Evolutionary conservation across 2,329 filamentous ascomycete genomes (phyloP), one percentile per base, ranked within the genome.

Genomic region (Hymenoscyphus scutula): DNA sequence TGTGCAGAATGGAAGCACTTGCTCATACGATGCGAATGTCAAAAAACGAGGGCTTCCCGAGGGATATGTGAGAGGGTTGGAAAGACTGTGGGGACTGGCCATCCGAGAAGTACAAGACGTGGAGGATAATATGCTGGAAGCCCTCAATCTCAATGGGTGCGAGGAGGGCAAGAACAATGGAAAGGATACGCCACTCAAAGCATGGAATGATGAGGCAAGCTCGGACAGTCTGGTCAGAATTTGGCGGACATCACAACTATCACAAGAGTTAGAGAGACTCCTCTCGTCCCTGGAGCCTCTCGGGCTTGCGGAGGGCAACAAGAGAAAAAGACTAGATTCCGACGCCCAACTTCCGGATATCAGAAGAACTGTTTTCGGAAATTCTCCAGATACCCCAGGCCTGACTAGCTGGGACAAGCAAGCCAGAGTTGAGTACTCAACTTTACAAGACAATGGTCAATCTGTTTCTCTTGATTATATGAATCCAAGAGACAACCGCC

Each of bases 31-130:
- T 65, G 82, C 88, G 60, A 86, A 85, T 60, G 86, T 88, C 7
- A 91, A 91, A 75, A 92, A 92, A 74, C 82, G 90, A 66, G 90
- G 90, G 3, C 85, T 93, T 11, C 89, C 89, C 69, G 90, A 90
- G n/a, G 90, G 90, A 17, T 92, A 92, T 71, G 88, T 93, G 60
- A 83, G 89, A 37, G 89, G 88, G 0, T 78, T 93, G 19, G 90
- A 93, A 68, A 74, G 85, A 58, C 77, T 84, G 17, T 78, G 84
- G 72, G 83, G 82, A 11, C 78, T 83, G 69, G 75, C 82, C 1
- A 83, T 86, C 65, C 76, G 78, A 60, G 79, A 79, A 45, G 78
- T 80, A 29, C 74, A 79, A 19, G 79, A 78, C 5, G 77, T 78
- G 45, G 82, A 84, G 69, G 74, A 77, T 62, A 74, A 76, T 51